Evolutionary conservation across 441 rosid species (phyloP).

Genomic region (Pelargonium cotyledonis): DNA sequence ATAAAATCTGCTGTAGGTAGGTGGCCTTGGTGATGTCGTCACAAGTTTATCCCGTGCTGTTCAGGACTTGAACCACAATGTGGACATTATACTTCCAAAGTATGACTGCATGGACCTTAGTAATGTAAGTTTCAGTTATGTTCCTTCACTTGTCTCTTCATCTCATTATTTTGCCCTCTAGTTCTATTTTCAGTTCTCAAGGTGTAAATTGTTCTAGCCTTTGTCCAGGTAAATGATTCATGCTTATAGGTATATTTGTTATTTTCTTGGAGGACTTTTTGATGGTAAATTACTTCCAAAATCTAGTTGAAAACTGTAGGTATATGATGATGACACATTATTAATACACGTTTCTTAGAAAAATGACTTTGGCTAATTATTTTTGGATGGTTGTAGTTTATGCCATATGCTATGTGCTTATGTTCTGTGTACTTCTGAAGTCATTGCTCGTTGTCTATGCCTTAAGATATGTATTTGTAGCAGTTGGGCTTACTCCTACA

Average conservation of each 20-base stretch:
- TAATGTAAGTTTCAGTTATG: constrained; percentile 58
- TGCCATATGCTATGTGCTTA: too few species aligned
- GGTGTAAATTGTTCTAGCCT: not conserved
- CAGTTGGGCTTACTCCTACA: too few species aligned
- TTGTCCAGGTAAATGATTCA: not conserved
- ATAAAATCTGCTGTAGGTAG: constrained; percentile 57
- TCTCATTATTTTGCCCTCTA: constrained; percentile 1
- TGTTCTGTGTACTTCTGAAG: too few species aligned
- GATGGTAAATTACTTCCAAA: not conserved
- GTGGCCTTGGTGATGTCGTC: constrained; percentile 96
- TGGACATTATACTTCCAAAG: constrained; percentile 83
- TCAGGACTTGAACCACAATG: constrained; percentile 84
- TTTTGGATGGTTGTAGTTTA: too few species aligned
- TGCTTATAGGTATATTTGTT: not conserved
- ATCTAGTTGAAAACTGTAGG: not conserved
- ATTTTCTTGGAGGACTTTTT: not conserved
- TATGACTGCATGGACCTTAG: constrained; percentile 72
- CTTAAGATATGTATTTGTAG: too few species aligned
- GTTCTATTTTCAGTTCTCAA: constrained; percentile 5
- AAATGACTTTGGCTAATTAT: too few species aligned
- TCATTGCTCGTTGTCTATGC: too few species aligned
- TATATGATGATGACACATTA: not conserved
- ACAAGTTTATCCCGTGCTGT: constrained; percentile 97
- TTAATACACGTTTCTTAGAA: too few species aligned
- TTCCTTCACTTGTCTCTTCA: constrained; percentile 12